phyloP scores from a whole-genome alignment of 73 alveolate genomes.

The Paraurostyla sp. region DNA sequence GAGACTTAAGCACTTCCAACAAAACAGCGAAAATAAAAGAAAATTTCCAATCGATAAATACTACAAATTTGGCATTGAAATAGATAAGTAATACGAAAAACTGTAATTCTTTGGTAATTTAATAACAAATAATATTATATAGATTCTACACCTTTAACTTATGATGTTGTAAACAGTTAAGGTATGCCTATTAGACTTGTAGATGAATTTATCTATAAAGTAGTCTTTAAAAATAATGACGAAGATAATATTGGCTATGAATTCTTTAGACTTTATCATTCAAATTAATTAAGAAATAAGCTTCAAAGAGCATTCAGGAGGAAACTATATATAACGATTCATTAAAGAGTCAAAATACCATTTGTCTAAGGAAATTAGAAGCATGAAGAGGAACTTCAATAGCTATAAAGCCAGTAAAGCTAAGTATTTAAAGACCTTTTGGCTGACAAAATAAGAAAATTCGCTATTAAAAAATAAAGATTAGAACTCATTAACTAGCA shows the following conservation, averaged over 20 bases:
- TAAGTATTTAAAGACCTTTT: background rate
- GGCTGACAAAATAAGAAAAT: background rate
- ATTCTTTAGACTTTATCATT: background rate
- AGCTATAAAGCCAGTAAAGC: background rate
- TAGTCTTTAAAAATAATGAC: conserved; percentile 11
- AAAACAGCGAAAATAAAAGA: background rate
- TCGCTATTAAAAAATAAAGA: conserved; percentile 1
- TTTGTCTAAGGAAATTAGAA: too few species aligned
- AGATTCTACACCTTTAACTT: background rate
- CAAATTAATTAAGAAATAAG: conserved; percentile 11
- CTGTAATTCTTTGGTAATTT: background rate
- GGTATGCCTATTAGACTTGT: background rate
- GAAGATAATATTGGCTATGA: conserved; percentile 18
- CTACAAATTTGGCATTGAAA: background rate
- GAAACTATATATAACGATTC: background rate
- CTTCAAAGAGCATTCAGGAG: conserved; percentile 16
- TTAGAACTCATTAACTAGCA: background rate
- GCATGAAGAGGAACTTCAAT: background rate
- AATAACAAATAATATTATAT: too few species aligned
- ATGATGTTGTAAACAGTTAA: background rate
- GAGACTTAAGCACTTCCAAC: background rate
- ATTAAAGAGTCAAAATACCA: background rate
- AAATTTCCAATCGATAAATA: background rate
- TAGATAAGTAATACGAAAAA: background rate
- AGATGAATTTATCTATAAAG: conserved; percentile 18